Conservation (phyloP, 306 rosid genomes). For the Cicer cuneatum region DNA sequence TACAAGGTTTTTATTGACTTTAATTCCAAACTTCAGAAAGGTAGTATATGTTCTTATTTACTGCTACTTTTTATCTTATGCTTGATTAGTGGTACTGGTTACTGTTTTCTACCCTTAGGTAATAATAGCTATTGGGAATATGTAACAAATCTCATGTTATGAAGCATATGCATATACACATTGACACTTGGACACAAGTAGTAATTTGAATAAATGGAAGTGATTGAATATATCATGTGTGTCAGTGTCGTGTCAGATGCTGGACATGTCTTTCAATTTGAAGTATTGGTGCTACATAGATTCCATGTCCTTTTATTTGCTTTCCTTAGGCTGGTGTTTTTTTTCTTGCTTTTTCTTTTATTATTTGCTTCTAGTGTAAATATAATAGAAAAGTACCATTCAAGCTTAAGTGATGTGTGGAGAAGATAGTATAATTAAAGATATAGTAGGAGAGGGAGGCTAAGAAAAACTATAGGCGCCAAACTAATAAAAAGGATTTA, state of each 20-base stretch:
- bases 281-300: neutral
- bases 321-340: conserved; percentile 18
- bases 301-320: neutral
- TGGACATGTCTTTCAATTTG: too few species aligned
- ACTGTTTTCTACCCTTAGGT: conserved; percentile 7
- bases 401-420: neutral
- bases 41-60: conserved; percentile 55
- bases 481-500: neutral
- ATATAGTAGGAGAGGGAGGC: neutral
- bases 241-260: too few species aligned
- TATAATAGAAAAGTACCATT: neutral
- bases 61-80: neutral
- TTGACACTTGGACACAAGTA: too few species aligned
- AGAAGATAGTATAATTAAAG: neutral
- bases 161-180: too few species aligned
- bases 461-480: conserved; percentile 1
- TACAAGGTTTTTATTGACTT: conserved; percentile 74
- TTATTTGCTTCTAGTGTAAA: neutral
- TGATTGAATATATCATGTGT: too few species aligned
- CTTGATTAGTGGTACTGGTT: neutral
- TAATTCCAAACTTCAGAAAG: conserved; percentile 89
- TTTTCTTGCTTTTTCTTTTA: neutral
- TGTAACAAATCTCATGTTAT: neutral
- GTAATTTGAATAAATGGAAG: too few species aligned
- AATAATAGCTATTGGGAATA: neutral